phyloP scores from a whole-genome alignment of 2,329 filamentous ascomycete species.

The Neofusicoccum cordaticola region DNA sequence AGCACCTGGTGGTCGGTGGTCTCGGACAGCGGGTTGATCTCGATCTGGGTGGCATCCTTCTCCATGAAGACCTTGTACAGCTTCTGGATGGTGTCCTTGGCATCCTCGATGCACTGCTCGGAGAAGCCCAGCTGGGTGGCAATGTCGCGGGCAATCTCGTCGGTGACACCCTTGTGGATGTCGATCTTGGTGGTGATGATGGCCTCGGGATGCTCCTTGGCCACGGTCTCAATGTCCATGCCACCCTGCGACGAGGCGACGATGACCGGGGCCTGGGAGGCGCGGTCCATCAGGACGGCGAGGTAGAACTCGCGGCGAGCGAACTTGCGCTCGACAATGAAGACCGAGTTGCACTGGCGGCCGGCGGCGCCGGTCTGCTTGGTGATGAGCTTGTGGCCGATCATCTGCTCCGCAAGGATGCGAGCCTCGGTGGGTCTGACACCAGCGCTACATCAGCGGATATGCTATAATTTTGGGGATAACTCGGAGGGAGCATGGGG shows the following conservation, averaged over 20 bases:
- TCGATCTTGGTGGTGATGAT: constrained; percentile 93
- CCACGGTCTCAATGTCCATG: constrained; percentile 98
- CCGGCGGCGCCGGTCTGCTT: constrained; percentile 96
- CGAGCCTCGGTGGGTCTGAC: constrained; percentile 77
- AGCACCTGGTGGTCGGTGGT: constrained; percentile 97
- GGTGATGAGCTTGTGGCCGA: constrained; percentile 98
- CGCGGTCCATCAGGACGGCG: constrained; percentile 96
- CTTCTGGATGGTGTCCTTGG: constrained; percentile 96
- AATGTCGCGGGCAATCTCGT: constrained; percentile 88
- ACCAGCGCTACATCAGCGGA: constrained; percentile 10
- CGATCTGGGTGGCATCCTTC: constrained; percentile 97
- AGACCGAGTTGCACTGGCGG: constrained; percentile 94
- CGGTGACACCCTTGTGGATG: constrained; percentile 92
- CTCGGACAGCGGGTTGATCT: constrained; percentile 98
- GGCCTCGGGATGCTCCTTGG: constrained; percentile 94
- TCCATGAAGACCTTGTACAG: constrained; percentile 98
- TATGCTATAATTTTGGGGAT: constrained; percentile 7
- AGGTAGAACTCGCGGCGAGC: constrained; percentile 99
- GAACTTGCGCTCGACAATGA: constrained; percentile 99
- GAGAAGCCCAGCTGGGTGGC: constrained; percentile 93
- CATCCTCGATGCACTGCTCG: constrained; percentile 93
- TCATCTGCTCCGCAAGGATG: constrained; percentile 99
- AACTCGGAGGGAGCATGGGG: not conserved
- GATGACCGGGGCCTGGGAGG: constrained; percentile 86
- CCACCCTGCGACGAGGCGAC: constrained; percentile 97